Evolutionary conservation across 768 basidiomycete species (phyloP).

Genomic region (Termitomyces bulborhizus): DNA sequence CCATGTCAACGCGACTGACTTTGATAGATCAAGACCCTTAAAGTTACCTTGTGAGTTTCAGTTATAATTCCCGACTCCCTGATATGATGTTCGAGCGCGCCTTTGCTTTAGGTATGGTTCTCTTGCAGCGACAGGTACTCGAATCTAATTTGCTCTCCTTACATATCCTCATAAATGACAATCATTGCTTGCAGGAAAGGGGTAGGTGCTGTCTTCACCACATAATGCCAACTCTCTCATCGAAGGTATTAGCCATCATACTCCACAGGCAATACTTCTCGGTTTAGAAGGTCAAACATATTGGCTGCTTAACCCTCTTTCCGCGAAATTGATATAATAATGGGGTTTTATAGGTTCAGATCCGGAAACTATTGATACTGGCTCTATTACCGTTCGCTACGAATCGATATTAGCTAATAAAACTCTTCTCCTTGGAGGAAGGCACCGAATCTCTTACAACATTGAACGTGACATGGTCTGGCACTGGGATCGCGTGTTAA

Average conservation of each 20-base stretch:
- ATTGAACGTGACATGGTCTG: slow-evolving; percentile 91
- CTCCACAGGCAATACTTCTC: slow-evolving; percentile 80
- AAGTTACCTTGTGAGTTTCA: slow-evolving; percentile 68
- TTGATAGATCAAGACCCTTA: slow-evolving; percentile 65
- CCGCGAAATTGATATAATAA: neutral
- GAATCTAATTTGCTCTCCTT: slow-evolving; percentile 5
- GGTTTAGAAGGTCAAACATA: slow-evolving; percentile 57
- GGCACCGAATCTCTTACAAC: slow-evolving; percentile 75
- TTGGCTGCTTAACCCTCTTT: neutral
- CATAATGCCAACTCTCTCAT: neutral
- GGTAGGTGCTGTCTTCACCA: slow-evolving; percentile 35
- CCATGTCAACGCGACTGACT: neutral
- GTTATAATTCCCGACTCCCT: neutral
- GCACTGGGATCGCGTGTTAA: slow-evolving; percentile 85
- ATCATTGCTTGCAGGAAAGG: slow-evolving; percentile 52
- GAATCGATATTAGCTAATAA: slow-evolving; percentile 60
- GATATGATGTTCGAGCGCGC: slow-evolving; percentile 2
- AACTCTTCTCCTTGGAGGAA: slow-evolving; percentile 63
- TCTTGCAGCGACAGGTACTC: slow-evolving; percentile 80
- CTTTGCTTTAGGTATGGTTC: slow-evolving; percentile 67
- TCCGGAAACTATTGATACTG: slow-evolving; percentile 89
- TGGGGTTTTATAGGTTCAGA: slow-evolving; percentile 52
- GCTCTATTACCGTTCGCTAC: slow-evolving; percentile 76
- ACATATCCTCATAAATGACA: neutral
- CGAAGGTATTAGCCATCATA: slow-evolving; percentile 57